Evolutionary conservation across 257 asterid genomes (phyloP), one percentile per base, ranked within the genome.

Genomic region (Nicotiana benthamiana): DNA sequence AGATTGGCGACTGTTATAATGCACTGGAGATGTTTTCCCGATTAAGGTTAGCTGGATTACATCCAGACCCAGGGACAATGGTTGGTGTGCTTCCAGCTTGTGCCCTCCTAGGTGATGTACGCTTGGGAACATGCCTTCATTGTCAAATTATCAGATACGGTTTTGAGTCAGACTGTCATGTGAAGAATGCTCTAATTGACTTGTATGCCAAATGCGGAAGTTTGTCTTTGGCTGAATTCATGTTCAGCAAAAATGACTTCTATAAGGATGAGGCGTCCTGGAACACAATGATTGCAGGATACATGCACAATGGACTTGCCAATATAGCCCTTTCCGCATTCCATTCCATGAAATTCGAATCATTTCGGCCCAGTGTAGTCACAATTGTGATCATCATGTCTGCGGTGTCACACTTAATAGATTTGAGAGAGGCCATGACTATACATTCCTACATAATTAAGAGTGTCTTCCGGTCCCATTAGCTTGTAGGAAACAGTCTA

Each of bases 31-130:
- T 83, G 85, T 82, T 83, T 80, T 20, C 17, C 40, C 59, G 34
- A 78, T 79, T 87, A n/a, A 86, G 22, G 17, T 46, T 87, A 75
- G 53, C 85, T 77, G 85, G 81, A 30, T 36, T 82, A 43, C 77
- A 51, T 40, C 90, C 90, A 12, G 89, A 87, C 43, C 76, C 87
- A 2, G 89, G 86, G 48, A 87, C 90, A 27, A 78, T 82, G 81
- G 89, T 83, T 34, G 89, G 87, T 51, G 82, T 82, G 43, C 85
- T 87, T 77, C 87, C 89, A 1, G 89, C 86, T 79, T 87, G 90
- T 77, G 84, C 89, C n/a, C 40, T 57, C 10, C 17, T 87, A 51
- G 83, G 85, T 63, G 85, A 87, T 67, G 18, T 82, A 18, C 51
- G 53, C 46, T 65, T 24, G 22, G 90, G 90, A 59, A 57, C 61